Conservation (phyloP, 768 basidiomycete species). For the Mycena maculata region DNA sequence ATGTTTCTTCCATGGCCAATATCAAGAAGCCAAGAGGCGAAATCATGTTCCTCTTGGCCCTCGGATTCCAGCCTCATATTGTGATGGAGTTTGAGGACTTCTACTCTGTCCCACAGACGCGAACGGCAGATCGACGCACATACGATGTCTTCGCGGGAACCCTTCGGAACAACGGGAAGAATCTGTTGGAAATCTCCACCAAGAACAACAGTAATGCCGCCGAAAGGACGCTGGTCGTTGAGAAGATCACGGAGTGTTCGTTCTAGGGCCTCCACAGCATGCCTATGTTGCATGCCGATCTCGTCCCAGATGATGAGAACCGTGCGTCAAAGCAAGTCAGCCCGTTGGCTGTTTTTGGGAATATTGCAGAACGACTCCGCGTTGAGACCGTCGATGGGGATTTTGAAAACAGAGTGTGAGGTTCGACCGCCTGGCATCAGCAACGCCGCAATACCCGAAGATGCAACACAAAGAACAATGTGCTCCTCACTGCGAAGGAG, state of each 20-base stretch:
- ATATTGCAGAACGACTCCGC: slow-evolving; percentile 42
- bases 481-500: slow-evolving; percentile 37
- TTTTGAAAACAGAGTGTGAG: slow-evolving; percentile 60
- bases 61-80: slow-evolving; percentile 52
- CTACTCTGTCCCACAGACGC: slow-evolving; percentile 47
- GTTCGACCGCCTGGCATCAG: slow-evolving; percentile 59
- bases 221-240: slow-evolving; percentile 43
- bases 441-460: slow-evolving; percentile 59
- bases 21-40: slow-evolving; percentile 47
- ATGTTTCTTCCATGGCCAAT: slow-evolving; percentile 40
- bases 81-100: slow-evolving; percentile 41
- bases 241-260: slow-evolving; percentile 43
- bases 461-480: slow-evolving; percentile 60
- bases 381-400: slow-evolving; percentile 48
- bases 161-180: slow-evolving; percentile 51
- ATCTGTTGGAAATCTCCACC: slow-evolving; percentile 57
- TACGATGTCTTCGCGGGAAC: slow-evolving; percentile 49
- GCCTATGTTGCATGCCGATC: slow-evolving; percentile 46
- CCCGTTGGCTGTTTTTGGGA: slow-evolving; percentile 36
- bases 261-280: slow-evolving; percentile 49
- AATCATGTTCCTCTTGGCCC: slow-evolving; percentile 38
- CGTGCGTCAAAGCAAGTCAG: slow-evolving; percentile 43
- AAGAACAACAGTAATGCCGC: slow-evolving; percentile 51
- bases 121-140: slow-evolving; percentile 47
- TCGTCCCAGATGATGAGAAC: slow-evolving; percentile 54